Evolutionary conservation across 306 rosid genomes (phyloP).

Genomic region (Cucumis melo): DNA sequence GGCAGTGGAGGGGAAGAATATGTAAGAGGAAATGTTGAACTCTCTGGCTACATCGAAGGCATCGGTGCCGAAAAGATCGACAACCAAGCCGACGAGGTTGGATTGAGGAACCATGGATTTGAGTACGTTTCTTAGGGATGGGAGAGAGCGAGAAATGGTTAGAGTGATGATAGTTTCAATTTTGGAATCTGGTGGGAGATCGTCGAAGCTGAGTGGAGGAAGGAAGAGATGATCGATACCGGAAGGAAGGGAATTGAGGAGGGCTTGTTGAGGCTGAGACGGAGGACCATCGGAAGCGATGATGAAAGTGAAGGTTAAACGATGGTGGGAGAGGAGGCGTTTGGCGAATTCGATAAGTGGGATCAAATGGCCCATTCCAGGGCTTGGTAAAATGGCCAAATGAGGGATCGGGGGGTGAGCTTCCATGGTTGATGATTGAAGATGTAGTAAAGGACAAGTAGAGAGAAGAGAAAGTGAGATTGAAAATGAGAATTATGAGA

Average conservation of each 20-base stretch:
- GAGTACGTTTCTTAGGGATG: neutral
- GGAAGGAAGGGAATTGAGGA: slow-evolving; percentile 27
- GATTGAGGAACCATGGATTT: neutral
- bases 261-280: slow-evolving; percentile 30
- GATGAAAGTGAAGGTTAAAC: slow-evolving; percentile 28
- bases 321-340: slow-evolving; percentile 22
- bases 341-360: slow-evolving; percentile 63
- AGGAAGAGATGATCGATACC: slow-evolving; percentile 20
- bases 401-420: slow-evolving; percentile 7
- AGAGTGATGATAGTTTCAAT: slow-evolving; percentile 28
- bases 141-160: slow-evolving; percentile 26
- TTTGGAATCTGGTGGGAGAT: slow-evolving; percentile 14
- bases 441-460: neutral
- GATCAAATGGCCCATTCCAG: slow-evolving; percentile 83
- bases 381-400: slow-evolving; percentile 43
- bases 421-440: slow-evolving; percentile 21
- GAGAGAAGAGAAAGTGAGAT: neutral
- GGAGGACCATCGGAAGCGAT: slow-evolving; percentile 47
- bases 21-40: slow-evolving; percentile 19
- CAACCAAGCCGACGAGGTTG: slow-evolving; percentile 20
- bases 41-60: slow-evolving; percentile 37
- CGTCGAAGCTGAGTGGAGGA: slow-evolving; percentile 26
- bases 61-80: slow-evolving; percentile 58
- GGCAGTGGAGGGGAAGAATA: slow-evolving; percentile 41
- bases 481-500: neutral